A percentile compares a stretch with the other conserved stretches of the same genome.
Conservation (phyloP, 345 rosid genomes). For the Nephelium lappaceum region DNA sequence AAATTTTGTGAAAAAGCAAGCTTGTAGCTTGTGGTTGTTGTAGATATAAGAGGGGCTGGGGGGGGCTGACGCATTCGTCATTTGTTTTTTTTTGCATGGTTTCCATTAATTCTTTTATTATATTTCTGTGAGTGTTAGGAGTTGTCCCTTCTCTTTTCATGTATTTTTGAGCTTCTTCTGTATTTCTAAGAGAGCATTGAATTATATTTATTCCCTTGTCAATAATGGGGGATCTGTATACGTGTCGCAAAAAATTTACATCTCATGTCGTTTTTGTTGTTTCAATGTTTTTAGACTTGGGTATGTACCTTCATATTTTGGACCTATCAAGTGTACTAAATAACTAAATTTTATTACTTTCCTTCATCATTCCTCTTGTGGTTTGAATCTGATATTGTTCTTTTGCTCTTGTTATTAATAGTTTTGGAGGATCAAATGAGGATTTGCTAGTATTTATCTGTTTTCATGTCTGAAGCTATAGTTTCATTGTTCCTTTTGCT, state of each 20-base stretch:
- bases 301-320: slow-evolving; percentile 13
- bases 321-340: slow-evolving; percentile 12
- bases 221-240: slow-evolving; percentile 16
- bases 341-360: not conserved
- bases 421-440: not conserved
- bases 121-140: slow-evolving; percentile 16
- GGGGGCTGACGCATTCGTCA: slow-evolving; percentile 38
- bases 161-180: slow-evolving; percentile 12
- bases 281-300: slow-evolving; percentile 18
- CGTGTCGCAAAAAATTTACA: not conserved
- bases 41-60: slow-evolving; percentile 37
- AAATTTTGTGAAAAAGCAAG: slow-evolving; percentile 28
- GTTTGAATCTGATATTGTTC: not conserved
- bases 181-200: slow-evolving; percentile 26
- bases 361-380: not conserved
- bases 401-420: not conserved
- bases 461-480: too few species aligned
- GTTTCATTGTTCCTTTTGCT: too few species aligned
- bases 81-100: slow-evolving; percentile 30
- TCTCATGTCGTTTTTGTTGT: not conserved
- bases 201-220: slow-evolving; percentile 24
- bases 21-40: slow-evolving; percentile 30
- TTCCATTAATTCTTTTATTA: slow-evolving; percentile 50
- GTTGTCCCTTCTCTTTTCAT: slow-evolving; percentile 4
- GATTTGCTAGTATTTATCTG: not conserved